Conservation (phyloP, 352 stramenopile genomes). For the Phytopythium oedochilum region DNA sequence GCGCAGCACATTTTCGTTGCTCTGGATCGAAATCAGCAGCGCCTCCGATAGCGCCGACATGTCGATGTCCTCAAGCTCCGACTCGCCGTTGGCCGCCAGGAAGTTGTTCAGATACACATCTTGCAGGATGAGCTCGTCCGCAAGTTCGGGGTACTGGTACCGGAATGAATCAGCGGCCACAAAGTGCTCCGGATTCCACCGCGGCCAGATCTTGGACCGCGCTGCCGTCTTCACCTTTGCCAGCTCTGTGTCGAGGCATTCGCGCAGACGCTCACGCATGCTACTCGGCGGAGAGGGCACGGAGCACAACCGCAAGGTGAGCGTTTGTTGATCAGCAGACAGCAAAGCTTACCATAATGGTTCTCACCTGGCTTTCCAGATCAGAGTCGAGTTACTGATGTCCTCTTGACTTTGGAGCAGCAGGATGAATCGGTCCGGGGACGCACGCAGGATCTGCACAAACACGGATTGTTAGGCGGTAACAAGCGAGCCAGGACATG, state of each 20-base stretch:
- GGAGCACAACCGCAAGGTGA: not conserved
- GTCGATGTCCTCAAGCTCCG: slow-evolving; percentile 67
- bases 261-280: slow-evolving; percentile 55
- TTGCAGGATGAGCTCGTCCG: slow-evolving; percentile 69
- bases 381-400: slow-evolving; percentile 55
- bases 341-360: not conserved
- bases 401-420: slow-evolving; percentile 57
- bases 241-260: slow-evolving; percentile 50
- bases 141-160: slow-evolving; percentile 77
- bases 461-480: too few species aligned
- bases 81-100: slow-evolving; percentile 32
- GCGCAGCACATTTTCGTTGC: slow-evolving; percentile 73
- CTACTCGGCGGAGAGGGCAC: slow-evolving; percentile 3
- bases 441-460: slow-evolving; percentile 47
- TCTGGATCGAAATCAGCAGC: slow-evolving; percentile 79
- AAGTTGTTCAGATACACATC: slow-evolving; percentile 86
- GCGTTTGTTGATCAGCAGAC: too few species aligned
- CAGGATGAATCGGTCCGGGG: slow-evolving; percentile 56
- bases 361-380: slow-evolving; percentile 53
- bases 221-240: slow-evolving; percentile 63
- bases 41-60: slow-evolving; percentile 74
- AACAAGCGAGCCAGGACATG: not conserved
- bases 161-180: slow-evolving; percentile 82
- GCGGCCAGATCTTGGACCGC: slow-evolving; percentile 49
- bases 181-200: slow-evolving; percentile 82